Evolutionary conservation across 2,329 filamentous ascomycete genomes (phyloP), one percentile per base, ranked within the genome.

Genomic region (Scedosporium aurantiacum): DNA sequence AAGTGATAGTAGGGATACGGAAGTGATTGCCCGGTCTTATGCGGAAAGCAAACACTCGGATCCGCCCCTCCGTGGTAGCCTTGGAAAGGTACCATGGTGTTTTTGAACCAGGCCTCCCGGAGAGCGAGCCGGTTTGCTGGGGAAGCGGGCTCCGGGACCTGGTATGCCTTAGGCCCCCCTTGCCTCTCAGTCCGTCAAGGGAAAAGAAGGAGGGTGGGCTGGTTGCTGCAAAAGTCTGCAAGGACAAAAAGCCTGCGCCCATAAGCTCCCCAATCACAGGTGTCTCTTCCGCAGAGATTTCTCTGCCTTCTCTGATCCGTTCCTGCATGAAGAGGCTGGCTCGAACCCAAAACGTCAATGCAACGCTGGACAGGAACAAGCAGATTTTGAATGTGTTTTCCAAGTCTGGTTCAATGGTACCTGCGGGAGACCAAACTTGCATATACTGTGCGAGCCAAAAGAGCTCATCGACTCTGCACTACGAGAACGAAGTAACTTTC

Each of bases 61-160:
- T 27, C 50, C 23, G 18, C 18, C 18, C 50, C 18, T 54, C 23
- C 50, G 18, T 14, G 7, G 50, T 54, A 14, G 18, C 50, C 12
- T 54, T 25, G 50, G 50, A 54, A 23, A 27, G 23, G 23, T 54
- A 54, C 50, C 18, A 47, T 23, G 12, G n/a, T 23, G 50, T 12
- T 21, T 21, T 14, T 54, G 21, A 27, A 32, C 58, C 43, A 41
- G 25, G 41, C 41, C 50, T 25, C 14, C 58, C 58, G 58, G 58
- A 60, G 27, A 50, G 16, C 6, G 58, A 60, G 41, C 58, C 58
- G 58, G 58, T 60, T 60, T 60, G 58, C 58, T 60, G 58, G 58
- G 23, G 27, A 60, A 32, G 57, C 7, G 23, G 50, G 21, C 50
- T 23, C 50, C 50, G 50, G 50, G 50, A 47, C 50, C 23, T 54